Base-by-base conservation (phyloP, 192 early-diverging fungal genomes). In the Gaertneriomyces sp. region DNA sequence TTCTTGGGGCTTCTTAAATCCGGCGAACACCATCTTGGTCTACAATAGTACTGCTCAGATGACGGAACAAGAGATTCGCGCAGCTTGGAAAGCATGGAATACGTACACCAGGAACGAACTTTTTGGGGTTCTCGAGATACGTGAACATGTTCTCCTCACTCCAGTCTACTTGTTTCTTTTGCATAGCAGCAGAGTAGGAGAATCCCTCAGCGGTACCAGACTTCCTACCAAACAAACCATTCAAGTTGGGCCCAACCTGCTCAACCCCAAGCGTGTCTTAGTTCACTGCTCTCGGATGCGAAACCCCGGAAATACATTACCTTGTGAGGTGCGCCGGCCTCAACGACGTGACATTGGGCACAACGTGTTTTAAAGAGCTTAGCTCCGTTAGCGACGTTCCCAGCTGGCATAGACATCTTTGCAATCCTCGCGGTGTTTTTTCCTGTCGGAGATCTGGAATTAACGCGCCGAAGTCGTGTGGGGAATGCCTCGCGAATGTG, bases 11-110 rank as follows among this genome's bases (percentile, higher is more conserved):
- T 91, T 91, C 81, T 91, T 93, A 79, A 93, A 89, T 39, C 91
- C 91, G 63, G 91, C 91, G 77, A 98, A 98, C 60, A 94, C 93
- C 96, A 98, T 98, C 90, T 94, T 95, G 66, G 96, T 98, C 57
- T 67, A 55, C 11, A 39, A 55, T 54, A 17, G 53, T 90, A 89
- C 41, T 87, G 89, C 7, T n/a, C 40, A 60, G 60, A 66, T 9
- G 19, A n/a, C 11, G 14, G 7, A 17, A 19, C 12, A 42, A 59
- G 43, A 6, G 9, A 46, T 5, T 16, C 33, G 17, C 64, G 14
- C 12, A 51, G 41, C 20, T 11, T 4, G 45, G 12, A n/a, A 46
- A 53, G 0, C 41, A 52, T 39, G 14, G 44, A 20, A 53, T 12
- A 60, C 59, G 49, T 63, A 69, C 68, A 25, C 77, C 78, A 42